These are phyloP conservation scores for Metahyphopichia silvanorum DNA, from an alignment of 805 yeast genomes.

Conservation along the genomic window DNA sequence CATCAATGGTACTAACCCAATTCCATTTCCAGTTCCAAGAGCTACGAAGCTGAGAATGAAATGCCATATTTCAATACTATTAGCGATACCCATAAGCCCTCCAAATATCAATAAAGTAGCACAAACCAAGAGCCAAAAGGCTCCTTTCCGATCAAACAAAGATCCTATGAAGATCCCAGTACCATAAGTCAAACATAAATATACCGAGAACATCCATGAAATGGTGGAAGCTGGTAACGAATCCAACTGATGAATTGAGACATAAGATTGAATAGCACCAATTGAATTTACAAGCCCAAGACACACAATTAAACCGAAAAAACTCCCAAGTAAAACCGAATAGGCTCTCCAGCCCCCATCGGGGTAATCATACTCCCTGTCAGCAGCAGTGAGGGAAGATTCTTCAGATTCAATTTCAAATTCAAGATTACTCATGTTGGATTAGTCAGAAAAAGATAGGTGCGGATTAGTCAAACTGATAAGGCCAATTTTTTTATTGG, in stretches of 20 bases:
- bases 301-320: conserved; percentile 50
- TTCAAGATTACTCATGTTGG: too few relatives aligned
- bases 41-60: conserved; percentile 57
- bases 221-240: conserved; percentile 43
- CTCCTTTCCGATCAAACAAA: conserved; percentile 62
- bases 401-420: background rate
- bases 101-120: conserved; percentile 42
- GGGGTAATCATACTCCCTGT: conserved; percentile 26
- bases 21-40: conserved; percentile 57
- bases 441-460: too few relatives aligned
- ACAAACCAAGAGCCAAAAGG: conserved; percentile 37
- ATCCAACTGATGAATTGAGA: conserved; percentile 52
- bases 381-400: background rate
- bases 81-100: conserved; percentile 58
- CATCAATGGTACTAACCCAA: conserved; percentile 58
- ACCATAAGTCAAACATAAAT: conserved; percentile 45
- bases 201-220: conserved; percentile 66
- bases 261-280: conserved; percentile 63
- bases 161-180: conserved; percentile 55
- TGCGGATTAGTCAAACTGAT: too few relatives aligned
- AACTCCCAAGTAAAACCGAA: conserved; percentile 54
- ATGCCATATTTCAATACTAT: conserved; percentile 51
- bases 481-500: too few relatives aligned
- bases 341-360: conserved; percentile 63
- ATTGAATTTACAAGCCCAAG: conserved; percentile 57